Conservation (phyloP, 495 filamentous ascomycete genomes). For the Aspergillus sparsus region DNA sequence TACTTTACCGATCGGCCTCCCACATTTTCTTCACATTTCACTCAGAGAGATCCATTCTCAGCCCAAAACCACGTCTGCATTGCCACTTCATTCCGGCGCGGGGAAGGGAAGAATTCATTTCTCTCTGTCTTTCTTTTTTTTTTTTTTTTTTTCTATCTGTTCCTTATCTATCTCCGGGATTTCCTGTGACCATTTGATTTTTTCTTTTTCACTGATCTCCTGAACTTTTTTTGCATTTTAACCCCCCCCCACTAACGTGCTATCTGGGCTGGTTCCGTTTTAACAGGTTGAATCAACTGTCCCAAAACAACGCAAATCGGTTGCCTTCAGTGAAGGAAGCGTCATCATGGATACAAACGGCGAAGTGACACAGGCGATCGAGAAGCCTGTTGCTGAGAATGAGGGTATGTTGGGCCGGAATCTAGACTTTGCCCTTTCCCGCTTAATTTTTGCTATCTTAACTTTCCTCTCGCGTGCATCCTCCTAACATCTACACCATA, state of each 20-base stretch:
- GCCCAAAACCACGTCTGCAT: constrained; percentile 17
- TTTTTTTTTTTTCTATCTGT: neutral
- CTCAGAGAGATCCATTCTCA: constrained; percentile 27
- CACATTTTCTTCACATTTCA: constrained; percentile 46
- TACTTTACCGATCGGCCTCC: constrained; percentile 44
- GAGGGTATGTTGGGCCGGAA: constrained; percentile 53
- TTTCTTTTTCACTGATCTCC: constrained; percentile 6
- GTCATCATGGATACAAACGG: constrained; percentile 85
- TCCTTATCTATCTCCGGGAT: constrained; percentile 6
- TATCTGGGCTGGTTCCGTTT: constrained; percentile 17
- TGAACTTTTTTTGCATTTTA: neutral
- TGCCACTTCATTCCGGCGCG: constrained; percentile 5
- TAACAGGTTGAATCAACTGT: constrained; percentile 30
- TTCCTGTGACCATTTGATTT: constrained; percentile 9
- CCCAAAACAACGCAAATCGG: constrained; percentile 75
- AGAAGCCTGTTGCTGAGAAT: constrained; percentile 64
- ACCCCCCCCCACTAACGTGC: constrained; percentile 22
- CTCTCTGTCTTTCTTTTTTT: neutral
- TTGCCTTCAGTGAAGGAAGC: constrained; percentile 82
- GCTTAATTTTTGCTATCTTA: neutral
- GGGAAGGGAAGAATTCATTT: constrained; percentile 1
- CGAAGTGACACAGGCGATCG: constrained; percentile 67
- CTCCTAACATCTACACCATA: constrained; percentile 6
- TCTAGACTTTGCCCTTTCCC: too few relatives aligned
- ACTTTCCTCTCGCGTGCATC: neutral